Percentiles rank a stretch among this genome's conserved stretches.
phyloP scores from a whole-genome alignment of 306 rosid genomes.

The Amphicarpaea edgeworthii region DNA sequence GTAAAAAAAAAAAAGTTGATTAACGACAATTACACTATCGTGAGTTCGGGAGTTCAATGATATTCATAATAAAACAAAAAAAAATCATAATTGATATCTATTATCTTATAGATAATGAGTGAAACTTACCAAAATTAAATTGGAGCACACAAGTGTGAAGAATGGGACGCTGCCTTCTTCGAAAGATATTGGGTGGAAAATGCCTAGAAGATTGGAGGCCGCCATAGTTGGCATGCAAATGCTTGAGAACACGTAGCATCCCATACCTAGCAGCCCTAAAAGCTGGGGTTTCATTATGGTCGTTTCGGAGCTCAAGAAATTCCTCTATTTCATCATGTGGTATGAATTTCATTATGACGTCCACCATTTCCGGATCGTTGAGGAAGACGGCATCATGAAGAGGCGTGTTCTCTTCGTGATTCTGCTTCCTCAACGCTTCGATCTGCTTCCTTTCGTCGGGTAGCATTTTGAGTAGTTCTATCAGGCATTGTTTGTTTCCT shows the following conservation, averaged over 20 bases:
- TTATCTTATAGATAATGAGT: too few species aligned
- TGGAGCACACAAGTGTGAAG: not conserved
- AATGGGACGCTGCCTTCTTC: not conserved
- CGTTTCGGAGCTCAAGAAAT: not conserved
- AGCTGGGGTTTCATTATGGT: not conserved
- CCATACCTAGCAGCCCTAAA: not conserved
- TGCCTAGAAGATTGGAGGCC: too few species aligned
- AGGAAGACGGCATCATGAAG: not conserved
- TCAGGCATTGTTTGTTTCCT: not conserved
- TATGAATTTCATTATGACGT: not conserved
- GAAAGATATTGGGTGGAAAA: too few species aligned
- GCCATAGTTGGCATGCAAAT: not conserved
- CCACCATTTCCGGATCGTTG: not conserved
- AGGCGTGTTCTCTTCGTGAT: not conserved
- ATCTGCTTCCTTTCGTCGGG: not conserved
- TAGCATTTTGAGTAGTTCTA: not conserved
- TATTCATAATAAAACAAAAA: too few species aligned
- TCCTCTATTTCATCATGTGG: too few species aligned
- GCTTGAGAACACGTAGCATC: not conserved
- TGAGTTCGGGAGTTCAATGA: too few species aligned
- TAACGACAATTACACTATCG: too few species aligned
- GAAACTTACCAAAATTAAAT: not conserved
- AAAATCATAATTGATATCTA: too few species aligned
- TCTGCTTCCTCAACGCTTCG: not conserved
- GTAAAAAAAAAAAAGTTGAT: too few species aligned